phyloP scores from a whole-genome alignment of 495 filamentous ascomycete genomes.

The Xylona heveae region DNA sequence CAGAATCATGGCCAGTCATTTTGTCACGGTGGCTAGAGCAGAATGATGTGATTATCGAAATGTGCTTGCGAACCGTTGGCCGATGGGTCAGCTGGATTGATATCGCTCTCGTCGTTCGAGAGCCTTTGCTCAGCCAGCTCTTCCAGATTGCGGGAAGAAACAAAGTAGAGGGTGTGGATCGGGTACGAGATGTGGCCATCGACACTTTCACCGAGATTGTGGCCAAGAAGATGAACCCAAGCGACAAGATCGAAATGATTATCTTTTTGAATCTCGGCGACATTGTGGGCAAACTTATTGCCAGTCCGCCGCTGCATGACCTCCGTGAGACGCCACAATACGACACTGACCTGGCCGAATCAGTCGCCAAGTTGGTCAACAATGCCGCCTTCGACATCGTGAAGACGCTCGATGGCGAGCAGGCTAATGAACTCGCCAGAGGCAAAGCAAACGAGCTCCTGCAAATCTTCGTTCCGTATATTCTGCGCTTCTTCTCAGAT shows the following conservation, averaged over 20 bases:
- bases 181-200: conserved; percentile 67
- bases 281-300: conserved; percentile 62
- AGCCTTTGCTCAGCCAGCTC: conserved; percentile 60
- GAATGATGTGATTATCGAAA: conserved; percentile 55
- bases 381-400: conserved; percentile 70
- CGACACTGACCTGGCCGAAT: conserved; percentile 85
- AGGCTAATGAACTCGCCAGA: conserved; percentile 28
- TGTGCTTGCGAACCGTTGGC: conserved; percentile 70
- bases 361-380: conserved; percentile 90
- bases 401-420: conserved; percentile 43
- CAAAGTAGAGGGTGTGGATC: conserved; percentile 31
- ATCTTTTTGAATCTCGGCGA: conserved; percentile 64
- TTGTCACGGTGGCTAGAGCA: conserved; percentile 56
- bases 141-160: conserved; percentile 55
- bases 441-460: conserved; percentile 52
- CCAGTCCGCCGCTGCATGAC: conserved; percentile 55
- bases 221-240: conserved; percentile 88
- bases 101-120: conserved; percentile 77
- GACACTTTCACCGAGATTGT: conserved; percentile 89
- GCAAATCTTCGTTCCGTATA: conserved; percentile 58
- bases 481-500: conserved; percentile 86
- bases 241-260: conserved; percentile 88
- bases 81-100: conserved; percentile 98
- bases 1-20: conserved; percentile 77
- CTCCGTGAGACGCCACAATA: conserved; percentile 63